These are phyloP conservation scores for Neonothopanus nambi DNA, from an alignment of 1,284 basidiomycete genomes.

Conservation along the genomic window DNA sequence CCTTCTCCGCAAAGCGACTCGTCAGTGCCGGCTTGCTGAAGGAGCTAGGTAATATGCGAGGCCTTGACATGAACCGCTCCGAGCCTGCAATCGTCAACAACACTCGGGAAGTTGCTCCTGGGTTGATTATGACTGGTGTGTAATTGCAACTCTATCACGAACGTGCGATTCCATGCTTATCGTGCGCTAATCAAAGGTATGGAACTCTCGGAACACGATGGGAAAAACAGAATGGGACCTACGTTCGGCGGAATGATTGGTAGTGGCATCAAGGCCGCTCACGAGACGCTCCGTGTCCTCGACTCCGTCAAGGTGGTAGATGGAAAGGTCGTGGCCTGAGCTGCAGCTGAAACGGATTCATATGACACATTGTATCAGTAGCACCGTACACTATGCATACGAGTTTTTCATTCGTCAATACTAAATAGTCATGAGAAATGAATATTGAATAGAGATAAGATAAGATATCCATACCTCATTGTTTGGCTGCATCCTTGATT, in stretches of 20 bases:
- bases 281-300: constrained; percentile 68
- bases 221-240: constrained; percentile 79
- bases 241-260: constrained; percentile 85
- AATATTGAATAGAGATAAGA: too few species aligned
- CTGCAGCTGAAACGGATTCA: too few species aligned
- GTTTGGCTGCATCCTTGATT: too few species aligned
- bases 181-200: constrained; percentile 51
- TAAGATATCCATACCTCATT: too few species aligned
- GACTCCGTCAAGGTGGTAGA: constrained; percentile 60
- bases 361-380: too few species aligned
- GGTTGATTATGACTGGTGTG: constrained; percentile 74
- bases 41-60: constrained; percentile 82
- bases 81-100: constrained; percentile 78
- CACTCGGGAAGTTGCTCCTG: constrained; percentile 80
- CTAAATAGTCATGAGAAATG: too few species aligned
- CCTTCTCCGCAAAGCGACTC: constrained; percentile 82
- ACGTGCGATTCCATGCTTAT: neutral
- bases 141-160: constrained; percentile 12
- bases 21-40: constrained; percentile 76
- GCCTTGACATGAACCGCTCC: constrained; percentile 78
- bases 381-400: too few species aligned
- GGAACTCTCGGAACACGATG: constrained; percentile 85
- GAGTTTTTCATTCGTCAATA: too few species aligned
- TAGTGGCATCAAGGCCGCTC: constrained; percentile 77
- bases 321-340: constrained; percentile 63